phyloP scores from a whole-genome alignment of 441 rosid species.

The Dalechampia spathulata region DNA sequence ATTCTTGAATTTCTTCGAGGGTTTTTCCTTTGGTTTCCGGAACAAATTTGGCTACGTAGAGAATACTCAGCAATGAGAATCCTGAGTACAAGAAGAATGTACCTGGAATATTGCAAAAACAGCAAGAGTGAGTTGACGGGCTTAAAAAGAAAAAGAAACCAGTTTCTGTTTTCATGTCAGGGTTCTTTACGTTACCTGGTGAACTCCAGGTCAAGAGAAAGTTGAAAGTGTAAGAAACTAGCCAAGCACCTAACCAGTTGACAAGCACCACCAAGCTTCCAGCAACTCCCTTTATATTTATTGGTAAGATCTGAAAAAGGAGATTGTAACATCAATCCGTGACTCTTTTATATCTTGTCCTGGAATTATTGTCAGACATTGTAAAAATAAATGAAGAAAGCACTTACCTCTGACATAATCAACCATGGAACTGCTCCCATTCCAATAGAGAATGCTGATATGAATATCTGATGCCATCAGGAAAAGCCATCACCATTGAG shows the following conservation, averaged over 20 bases:
- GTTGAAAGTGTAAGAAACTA: slow-evolving; percentile 78
- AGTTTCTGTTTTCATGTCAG: not conserved
- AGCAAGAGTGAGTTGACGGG: not conserved
- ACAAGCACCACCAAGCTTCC: slow-evolving; percentile 91
- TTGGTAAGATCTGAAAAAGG: slow-evolving; percentile 65
- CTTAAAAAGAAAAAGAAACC: not conserved
- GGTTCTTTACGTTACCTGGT: slow-evolving; percentile 32
- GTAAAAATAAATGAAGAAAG: not conserved
- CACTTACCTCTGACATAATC: slow-evolving; percentile 86
- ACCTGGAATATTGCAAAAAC: slow-evolving; percentile 35
- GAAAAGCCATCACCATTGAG: not conserved
- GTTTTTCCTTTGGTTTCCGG: slow-evolving; percentile 96
- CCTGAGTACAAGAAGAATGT: slow-evolving; percentile 71
- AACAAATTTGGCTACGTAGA: slow-evolving; percentile 69
- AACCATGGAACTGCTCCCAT: slow-evolving; percentile 97
- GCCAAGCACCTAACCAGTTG: slow-evolving; percentile 93
- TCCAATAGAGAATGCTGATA: slow-evolving; percentile 73
- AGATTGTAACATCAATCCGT: too few species aligned
- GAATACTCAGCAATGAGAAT: slow-evolving; percentile 46
- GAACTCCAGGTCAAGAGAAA: slow-evolving; percentile 79
- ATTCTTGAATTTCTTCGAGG: slow-evolving; percentile 73
- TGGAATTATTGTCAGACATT: too few species aligned
- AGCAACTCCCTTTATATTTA: slow-evolving; percentile 70
- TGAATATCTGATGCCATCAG: slow-evolving; percentile 36
- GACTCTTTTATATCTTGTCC: not conserved